Evolutionary conservation across 805 yeast species (phyloP).

Genomic region (Candida morakotiae): DNA sequence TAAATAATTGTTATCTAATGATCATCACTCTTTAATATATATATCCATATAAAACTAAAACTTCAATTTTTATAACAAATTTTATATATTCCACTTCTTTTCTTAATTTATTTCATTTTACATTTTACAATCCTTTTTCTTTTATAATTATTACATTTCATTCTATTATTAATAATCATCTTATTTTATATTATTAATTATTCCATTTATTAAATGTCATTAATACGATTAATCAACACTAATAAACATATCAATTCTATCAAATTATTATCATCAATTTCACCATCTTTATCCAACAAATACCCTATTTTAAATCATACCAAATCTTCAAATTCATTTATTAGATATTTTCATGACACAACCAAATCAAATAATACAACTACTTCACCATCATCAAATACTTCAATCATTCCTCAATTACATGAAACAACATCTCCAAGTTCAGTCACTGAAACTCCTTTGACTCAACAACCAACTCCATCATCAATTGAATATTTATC

Average conservation of each 20-base stretch:
- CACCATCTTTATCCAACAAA: neutral
- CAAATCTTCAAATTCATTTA: too few species aligned
- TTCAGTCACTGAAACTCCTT: slow-evolving; percentile 5
- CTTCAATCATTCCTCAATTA: slow-evolving; percentile 3
- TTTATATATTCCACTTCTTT: too few species aligned
- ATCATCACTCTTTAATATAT: too few species aligned
- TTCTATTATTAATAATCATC: too few species aligned
- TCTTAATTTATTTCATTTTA: too few species aligned
- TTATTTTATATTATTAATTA: too few species aligned
- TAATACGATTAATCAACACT: neutral
- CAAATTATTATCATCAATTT: neutral
- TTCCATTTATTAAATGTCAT: neutral
- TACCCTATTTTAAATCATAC: too few species aligned
- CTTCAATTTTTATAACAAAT: too few species aligned
- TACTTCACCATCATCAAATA: slow-evolving; percentile 3
- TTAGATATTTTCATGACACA: slow-evolving; percentile 2
- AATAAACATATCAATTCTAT: neutral
- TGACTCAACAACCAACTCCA: slow-evolving; percentile 2
- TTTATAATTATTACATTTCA: too few species aligned
- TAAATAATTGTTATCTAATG: too few species aligned
- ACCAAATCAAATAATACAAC: slow-evolving; percentile 3
- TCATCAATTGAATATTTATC: slow-evolving; percentile 38
- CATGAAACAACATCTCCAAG: slow-evolving; percentile 3
- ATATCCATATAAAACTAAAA: too few species aligned
- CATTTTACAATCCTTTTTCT: too few species aligned